Conservation (phyloP, 2,329 filamentous ascomycete species). For the Beauveria scarabaeidicola region DNA sequence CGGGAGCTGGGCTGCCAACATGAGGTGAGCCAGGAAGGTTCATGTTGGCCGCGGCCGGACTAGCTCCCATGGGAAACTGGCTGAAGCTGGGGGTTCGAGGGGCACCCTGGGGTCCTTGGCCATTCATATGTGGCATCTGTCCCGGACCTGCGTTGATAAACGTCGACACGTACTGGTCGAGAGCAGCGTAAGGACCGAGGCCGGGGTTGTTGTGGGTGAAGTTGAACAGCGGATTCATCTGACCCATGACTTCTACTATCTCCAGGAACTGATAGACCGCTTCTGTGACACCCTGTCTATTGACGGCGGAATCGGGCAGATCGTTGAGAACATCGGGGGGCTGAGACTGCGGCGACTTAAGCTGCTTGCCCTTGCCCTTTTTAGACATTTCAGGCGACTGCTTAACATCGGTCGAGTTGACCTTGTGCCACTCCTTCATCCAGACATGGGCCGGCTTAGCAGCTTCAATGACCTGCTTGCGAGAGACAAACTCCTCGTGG, state of each 20-base stretch:
- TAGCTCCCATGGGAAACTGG: slow-evolving; percentile 51
- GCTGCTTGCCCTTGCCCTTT: slow-evolving; percentile 49
- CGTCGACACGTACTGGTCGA: slow-evolving; percentile 50
- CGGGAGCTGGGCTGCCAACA: slow-evolving; percentile 49
- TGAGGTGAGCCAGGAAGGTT: slow-evolving; percentile 56
- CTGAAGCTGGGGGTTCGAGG: slow-evolving; percentile 47
- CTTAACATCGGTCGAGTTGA: slow-evolving; percentile 50
- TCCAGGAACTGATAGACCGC: slow-evolving; percentile 57
- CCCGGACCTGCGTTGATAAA: slow-evolving; percentile 34
- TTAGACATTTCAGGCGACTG: slow-evolving; percentile 59
- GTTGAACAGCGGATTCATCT: slow-evolving; percentile 56
- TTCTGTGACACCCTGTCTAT: slow-evolving; percentile 51
- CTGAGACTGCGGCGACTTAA: slow-evolving; percentile 51
- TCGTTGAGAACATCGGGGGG: slow-evolving; percentile 50
- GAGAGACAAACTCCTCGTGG: slow-evolving; percentile 78
- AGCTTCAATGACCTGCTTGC: slow-evolving; percentile 53
- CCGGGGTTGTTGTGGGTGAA: slow-evolving; percentile 48
- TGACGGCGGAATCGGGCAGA: slow-evolving; percentile 51
- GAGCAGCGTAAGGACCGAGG: slow-evolving; percentile 47
- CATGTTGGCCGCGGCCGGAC: slow-evolving; percentile 51
- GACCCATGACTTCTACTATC: slow-evolving; percentile 58
- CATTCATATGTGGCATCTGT: slow-evolving; percentile 30
- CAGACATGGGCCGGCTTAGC: slow-evolving; percentile 55
- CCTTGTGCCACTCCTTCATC: slow-evolving; percentile 56
- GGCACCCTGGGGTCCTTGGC: slow-evolving; percentile 38